These are phyloP conservation scores for Penicillium malachiteum DNA, from an alignment of 495 filamentous ascomycete genomes.

Conservation along the genomic window DNA sequence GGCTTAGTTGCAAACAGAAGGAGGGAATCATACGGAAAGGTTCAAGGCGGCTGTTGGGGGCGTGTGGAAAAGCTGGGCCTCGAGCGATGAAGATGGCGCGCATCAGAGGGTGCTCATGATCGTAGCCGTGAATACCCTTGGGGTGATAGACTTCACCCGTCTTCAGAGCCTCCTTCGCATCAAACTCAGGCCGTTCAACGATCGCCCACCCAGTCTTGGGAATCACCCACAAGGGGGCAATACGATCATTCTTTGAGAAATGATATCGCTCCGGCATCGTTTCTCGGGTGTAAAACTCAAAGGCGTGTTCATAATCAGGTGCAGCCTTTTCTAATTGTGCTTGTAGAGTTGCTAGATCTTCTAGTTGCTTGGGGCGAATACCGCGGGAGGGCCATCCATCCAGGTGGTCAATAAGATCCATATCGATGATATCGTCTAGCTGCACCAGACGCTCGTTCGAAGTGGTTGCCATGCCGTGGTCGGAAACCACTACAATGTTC, in stretches of 20 bases:
- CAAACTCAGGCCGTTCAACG: conserved; percentile 74
- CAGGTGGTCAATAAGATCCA: conserved; percentile 69
- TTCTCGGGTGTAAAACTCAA: conserved; percentile 82
- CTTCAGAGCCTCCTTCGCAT: conserved; percentile 60
- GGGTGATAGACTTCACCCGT: conserved; percentile 69
- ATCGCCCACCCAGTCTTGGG: conserved; percentile 89
- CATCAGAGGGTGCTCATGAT: conserved; percentile 88
- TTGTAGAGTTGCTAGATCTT: conserved; percentile 50
- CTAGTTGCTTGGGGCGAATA: conserved; percentile 68
- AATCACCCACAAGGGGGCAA: conserved; percentile 89
- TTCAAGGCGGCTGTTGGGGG: conserved; percentile 74
- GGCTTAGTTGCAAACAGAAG: background rate
- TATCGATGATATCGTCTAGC: conserved; percentile 85
- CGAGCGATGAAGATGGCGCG: conserved; percentile 86
- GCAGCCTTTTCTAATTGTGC: conserved; percentile 39
- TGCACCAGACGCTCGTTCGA: conserved; percentile 80
- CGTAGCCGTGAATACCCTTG: conserved; percentile 82
- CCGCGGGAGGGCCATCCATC: conserved; percentile 96
- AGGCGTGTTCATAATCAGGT: conserved; percentile 57
- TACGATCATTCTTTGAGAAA: conserved; percentile 79
- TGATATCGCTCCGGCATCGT: conserved; percentile 89
- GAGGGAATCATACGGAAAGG: conserved; percentile 67
- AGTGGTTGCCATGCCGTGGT: conserved; percentile 97
- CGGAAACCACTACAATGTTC: conserved; percentile 96
- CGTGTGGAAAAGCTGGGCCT: conserved; percentile 84